Evolutionary conservation across 208 protist genomes (phyloP), one percentile per base, ranked within the genome.

Genomic region (Trypanosoma melophagium): DNA sequence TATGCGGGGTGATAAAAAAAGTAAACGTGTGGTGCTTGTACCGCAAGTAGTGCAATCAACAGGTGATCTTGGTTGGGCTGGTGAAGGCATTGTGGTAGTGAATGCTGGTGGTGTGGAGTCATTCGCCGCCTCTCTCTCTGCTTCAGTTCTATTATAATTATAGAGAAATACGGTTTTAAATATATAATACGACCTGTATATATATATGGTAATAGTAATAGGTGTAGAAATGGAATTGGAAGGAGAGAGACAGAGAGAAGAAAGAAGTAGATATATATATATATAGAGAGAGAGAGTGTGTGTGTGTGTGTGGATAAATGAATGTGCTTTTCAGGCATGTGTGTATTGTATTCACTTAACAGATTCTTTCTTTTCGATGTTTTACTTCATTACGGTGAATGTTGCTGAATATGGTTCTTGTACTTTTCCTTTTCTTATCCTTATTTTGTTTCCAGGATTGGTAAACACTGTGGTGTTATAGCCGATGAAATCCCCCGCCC

Each of bases 121-220:
- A 57, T 76, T 75, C 51, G 63, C 64, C n/a, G 84, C 82, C 2
- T 95, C 89, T 44, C 73, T 95, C 7, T 92, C 89, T 0, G 89
- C 84, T 21, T 89, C 89, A 5, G 62, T 95, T 0, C 75, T 89
- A 19, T 28, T 71, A 38, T 81, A 47, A 60, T 1, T 54, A 13
- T 12, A 14, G 19, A 45, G n/a, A 55, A 54, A 56, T 16, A 41
- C 13, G 12, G 12, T 44, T 44, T 14, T 14, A 47, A 2, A n/a
- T n/a, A 47, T 47, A n/a, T 47, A 3, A 47, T 47, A n/a, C 10
- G 16, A n/a, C 10, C 12, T 47, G 10, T 47, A n/a, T 47, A 47
- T 47, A n/a, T 47, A 47, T n/a, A 47, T n/a, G 5, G 28, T 35
- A 35, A 35, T 7, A 1, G 1, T 35, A 7, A 35, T 35, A 35